Evolutionary conservation across 164 flowering plant species (phyloP).

Genomic region (Tetrastigma voinierianum): DNA sequence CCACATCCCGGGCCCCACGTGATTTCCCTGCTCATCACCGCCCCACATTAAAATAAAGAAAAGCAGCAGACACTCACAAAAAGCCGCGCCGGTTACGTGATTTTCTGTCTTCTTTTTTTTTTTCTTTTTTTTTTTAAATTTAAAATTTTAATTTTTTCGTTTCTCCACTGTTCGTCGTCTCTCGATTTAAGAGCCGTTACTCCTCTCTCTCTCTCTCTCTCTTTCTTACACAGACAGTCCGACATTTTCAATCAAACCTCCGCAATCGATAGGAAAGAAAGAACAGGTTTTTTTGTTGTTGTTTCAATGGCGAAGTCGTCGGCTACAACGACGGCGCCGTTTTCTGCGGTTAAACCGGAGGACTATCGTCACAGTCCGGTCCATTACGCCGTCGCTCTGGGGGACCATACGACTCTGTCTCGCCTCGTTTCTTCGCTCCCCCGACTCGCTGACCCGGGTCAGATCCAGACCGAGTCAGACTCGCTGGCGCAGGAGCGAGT

Average conservation of each 20-base stretch:
- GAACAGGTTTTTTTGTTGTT: too few relatives aligned
- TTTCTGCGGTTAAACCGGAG: conserved; percentile 25
- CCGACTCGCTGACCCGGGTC: conserved; percentile 49
- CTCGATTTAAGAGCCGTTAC: too few relatives aligned
- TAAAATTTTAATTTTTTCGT: too few relatives aligned
- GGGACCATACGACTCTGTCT: conserved; percentile 68
- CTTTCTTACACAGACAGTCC: too few relatives aligned
- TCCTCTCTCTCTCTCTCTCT: too few relatives aligned
- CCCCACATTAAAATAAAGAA: too few relatives aligned
- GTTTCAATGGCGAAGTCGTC: conserved; percentile 31
- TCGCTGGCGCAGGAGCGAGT: conserved; percentile 67
- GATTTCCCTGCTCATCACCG: too few relatives aligned
- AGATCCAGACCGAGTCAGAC: conserved; percentile 60
- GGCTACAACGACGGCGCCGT: conserved; percentile 19
- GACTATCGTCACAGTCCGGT: conserved; percentile 71
- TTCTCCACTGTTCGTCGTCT: too few relatives aligned
- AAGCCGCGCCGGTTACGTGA: conserved; percentile 13
- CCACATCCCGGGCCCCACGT: too few relatives aligned
- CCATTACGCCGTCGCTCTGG: conserved; percentile 68
- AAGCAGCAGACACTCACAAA: background rate
- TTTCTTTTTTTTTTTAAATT: too few relatives aligned
- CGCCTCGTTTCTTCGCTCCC: conserved; percentile 52
- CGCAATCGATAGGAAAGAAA: background rate
- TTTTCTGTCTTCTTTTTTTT: too few relatives aligned
- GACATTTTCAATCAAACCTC: too few relatives aligned